phyloP scores from a whole-genome alignment of 2,329 filamentous ascomycete species.

The Anthostomella pinea region DNA sequence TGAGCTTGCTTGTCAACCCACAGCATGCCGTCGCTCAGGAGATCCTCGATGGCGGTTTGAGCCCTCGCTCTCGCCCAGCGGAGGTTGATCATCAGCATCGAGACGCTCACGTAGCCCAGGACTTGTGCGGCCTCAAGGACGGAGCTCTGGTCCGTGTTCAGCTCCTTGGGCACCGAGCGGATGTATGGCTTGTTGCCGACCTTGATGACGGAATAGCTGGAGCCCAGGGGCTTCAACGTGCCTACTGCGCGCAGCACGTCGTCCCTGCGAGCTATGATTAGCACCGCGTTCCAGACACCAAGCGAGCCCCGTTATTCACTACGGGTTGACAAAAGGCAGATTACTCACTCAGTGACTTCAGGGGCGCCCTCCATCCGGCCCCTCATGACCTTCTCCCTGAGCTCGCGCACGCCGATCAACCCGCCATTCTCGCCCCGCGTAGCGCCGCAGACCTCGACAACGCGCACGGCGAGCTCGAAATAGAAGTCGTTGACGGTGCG shows the following conservation, averaged over 20 bases:
- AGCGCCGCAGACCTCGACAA: constrained; percentile 87
- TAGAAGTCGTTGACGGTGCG: constrained; percentile 96
- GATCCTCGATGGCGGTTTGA: constrained; percentile 86
- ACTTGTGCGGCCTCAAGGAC: constrained; percentile 90
- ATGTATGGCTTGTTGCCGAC: constrained; percentile 87
- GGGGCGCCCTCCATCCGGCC: constrained; percentile 73
- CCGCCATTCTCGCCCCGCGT: constrained; percentile 91
- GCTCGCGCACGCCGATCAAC: constrained; percentile 79
- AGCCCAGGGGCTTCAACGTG: constrained; percentile 81
- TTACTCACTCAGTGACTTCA: constrained; percentile 70
- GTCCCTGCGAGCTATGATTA: constrained; percentile 51
- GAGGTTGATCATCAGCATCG: constrained; percentile 84
- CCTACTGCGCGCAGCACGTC: constrained; percentile 88
- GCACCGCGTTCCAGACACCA: too few relatives aligned
- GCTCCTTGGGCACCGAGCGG: constrained; percentile 87
- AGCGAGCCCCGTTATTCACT: too few relatives aligned
- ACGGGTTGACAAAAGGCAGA: constrained; percentile 1
- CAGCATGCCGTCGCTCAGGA: constrained; percentile 83
- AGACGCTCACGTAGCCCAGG: constrained; percentile 83
- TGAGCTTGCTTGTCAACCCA: constrained; percentile 86
- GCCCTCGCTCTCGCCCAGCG: constrained; percentile 81
- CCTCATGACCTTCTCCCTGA: constrained; percentile 70
- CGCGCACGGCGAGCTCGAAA: constrained; percentile 92
- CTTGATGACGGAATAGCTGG: constrained; percentile 78
- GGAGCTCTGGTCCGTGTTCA: constrained; percentile 90